phyloP scores from a whole-genome alignment of 352 stramenopile species.

The Pythium biforme region DNA sequence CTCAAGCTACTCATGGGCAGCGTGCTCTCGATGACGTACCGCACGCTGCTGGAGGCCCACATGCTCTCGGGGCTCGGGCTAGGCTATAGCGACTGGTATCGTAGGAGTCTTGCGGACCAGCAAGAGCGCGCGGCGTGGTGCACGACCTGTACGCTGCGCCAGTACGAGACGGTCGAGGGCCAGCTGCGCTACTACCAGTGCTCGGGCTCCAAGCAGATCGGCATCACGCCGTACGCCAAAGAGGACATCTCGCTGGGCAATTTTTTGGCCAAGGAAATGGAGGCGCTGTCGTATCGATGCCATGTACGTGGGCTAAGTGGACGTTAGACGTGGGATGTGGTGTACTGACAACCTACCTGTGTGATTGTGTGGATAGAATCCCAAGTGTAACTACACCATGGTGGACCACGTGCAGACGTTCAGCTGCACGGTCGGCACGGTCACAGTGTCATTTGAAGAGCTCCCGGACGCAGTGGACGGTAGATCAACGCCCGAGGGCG shows the following conservation, averaged over 20 bases:
- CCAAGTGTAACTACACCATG: constrained; percentile 80
- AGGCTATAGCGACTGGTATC: constrained; percentile 21
- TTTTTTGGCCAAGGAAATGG: constrained; percentile 74
- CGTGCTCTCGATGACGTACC: constrained; percentile 94
- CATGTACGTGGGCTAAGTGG: constrained; percentile 38
- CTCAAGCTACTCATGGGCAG: constrained; percentile 91
- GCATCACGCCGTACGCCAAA: constrained; percentile 58
- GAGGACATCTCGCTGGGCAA: constrained; percentile 82
- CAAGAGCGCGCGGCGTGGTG: constrained; percentile 58
- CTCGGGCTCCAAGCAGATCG: constrained; percentile 63
- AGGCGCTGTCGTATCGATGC: constrained; percentile 66
- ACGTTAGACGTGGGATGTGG: background rate
- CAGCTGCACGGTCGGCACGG: constrained; percentile 62
- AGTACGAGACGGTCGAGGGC: constrained; percentile 44
- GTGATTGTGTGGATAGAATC: constrained; percentile 37
- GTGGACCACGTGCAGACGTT: constrained; percentile 83
- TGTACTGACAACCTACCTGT: background rate
- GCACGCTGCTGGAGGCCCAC: constrained; percentile 94
- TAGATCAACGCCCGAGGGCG: background rate
- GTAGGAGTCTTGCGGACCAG: constrained; percentile 24
- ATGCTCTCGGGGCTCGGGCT: constrained; percentile 89
- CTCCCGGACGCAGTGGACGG: constrained; percentile 26
- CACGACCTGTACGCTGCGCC: constrained; percentile 68
- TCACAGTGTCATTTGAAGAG: constrained; percentile 84
- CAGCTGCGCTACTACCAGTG: constrained; percentile 72